phyloP scores from a whole-genome alignment of 2,329 filamentous ascomycete genomes.

The Cladosporium phlei region DNA sequence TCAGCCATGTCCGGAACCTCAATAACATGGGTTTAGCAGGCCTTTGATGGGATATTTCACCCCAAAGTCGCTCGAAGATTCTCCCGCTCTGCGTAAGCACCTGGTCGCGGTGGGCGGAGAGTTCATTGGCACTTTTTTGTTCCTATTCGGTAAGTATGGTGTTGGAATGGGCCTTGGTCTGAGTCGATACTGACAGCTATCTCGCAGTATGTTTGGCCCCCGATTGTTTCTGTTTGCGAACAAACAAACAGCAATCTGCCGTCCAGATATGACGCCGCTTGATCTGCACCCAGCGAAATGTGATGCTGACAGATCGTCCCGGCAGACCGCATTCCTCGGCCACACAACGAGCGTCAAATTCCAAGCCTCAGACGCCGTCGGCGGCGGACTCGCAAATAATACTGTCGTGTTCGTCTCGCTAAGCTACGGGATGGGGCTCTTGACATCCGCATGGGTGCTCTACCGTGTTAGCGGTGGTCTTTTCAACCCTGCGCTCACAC shows the following conservation, averaged over 20 bases:
- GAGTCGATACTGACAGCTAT: too few relatives aligned
- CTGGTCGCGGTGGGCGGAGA: conserved; percentile 27
- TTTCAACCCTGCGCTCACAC: conserved; percentile 30
- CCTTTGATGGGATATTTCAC: conserved; percentile 15
- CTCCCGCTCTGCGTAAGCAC: conserved; percentile 18
- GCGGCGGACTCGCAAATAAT: conserved; percentile 19
- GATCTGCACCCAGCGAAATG: too few relatives aligned
- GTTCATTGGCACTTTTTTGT: conserved; percentile 33
- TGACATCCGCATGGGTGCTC: conserved; percentile 29
- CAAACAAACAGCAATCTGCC: too few relatives aligned
- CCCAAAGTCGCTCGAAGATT: background rate
- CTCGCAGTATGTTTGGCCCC: too few relatives aligned
- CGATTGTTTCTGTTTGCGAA: too few relatives aligned
- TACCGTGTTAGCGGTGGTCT: conserved; percentile 29
- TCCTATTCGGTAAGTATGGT: too few relatives aligned
- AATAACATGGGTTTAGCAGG: conserved; percentile 13
- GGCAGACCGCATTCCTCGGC: too few relatives aligned
- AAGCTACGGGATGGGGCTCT: conserved; percentile 27
- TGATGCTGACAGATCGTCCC: too few relatives aligned
- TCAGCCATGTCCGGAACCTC: too few relatives aligned
- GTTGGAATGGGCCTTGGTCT: too few relatives aligned
- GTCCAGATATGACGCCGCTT: too few relatives aligned
- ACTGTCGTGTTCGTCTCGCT: conserved; percentile 29
- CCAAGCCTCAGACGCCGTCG: conserved; percentile 17
- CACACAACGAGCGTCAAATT: too few relatives aligned